Evolutionary conservation across 2,329 filamentous ascomycete species (phyloP), one percentile per base, ranked within the genome.

Genomic region (Talaromyces sp.): DNA sequence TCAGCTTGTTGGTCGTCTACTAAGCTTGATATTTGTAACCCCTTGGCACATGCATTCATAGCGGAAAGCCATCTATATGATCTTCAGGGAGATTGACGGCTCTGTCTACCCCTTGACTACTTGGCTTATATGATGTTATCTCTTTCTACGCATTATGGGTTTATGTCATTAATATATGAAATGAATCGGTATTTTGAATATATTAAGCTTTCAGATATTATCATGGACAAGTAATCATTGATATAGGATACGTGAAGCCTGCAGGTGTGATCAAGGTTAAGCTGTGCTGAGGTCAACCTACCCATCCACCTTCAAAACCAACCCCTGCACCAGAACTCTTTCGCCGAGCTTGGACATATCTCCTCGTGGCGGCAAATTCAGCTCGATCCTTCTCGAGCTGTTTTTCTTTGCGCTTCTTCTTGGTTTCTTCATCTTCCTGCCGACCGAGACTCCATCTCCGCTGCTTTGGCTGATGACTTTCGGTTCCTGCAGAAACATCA

Each of bases 291-390:
- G 24, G 4, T 14, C 22, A 24, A 27, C 19, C 39, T 33, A 46
- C 46, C 46, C 52, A 51, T 20, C 47, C 52, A 10, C 43, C 43
- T 33, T 51, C 42, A 33, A 51, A 51, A 8, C 43, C 47, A 33
- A 39, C 35, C 1, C 52, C 52, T 29, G 47, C 52, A 9, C 52
- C 52, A 4, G 41, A 32, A 17, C 52, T 51, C 4, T 37, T 41
- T 7, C 47, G 47, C 11, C 20, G 29, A 9, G 47, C 43, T 6
- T 37, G 40, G 16, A 36, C 36, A 20, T 54, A 50, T 27, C 43
- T 47, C 19, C 52, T 46, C 8, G 52, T 29, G 20, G 52, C 52
- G 1, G 47, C 52, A 29, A 51, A 54, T 27, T 47, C 16, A 3
- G 17, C 30, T 7, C 39, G 37, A 16, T 54, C 52, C 37, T 50